Percentiles rank a stretch among this genome's conserved stretches.
phyloP scores from a whole-genome alignment of 2,329 filamentous ascomycete genomes.

The Beauveria pseudobassiana region DNA sequence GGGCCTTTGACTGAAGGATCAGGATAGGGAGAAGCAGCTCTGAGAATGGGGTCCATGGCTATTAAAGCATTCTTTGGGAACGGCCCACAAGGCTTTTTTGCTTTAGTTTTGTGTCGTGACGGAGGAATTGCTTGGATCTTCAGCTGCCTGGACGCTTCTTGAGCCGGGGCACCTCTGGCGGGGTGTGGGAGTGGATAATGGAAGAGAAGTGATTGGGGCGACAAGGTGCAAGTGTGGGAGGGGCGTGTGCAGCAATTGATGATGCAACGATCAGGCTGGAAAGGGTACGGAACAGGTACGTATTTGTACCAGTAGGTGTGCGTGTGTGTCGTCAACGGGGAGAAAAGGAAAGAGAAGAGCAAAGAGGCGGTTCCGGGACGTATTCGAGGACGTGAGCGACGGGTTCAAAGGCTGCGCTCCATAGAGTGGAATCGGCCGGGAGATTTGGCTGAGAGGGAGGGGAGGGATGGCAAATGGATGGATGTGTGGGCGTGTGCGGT shows the following conservation, averaged over 20 bases:
- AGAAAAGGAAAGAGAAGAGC: background rate
- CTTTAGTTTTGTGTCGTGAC: slow-evolving; percentile 11
- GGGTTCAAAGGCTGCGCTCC: slow-evolving; percentile 3
- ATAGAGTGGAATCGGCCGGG: slow-evolving; percentile 13
- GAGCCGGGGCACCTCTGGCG: slow-evolving; percentile 9
- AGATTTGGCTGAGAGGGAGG: slow-evolving; percentile 4
- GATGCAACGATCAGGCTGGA: slow-evolving; percentile 7
- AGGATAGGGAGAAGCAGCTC: slow-evolving; percentile 30
- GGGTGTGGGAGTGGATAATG: slow-evolving; percentile 8
- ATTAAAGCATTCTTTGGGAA: slow-evolving; percentile 25
- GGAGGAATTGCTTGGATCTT: slow-evolving; percentile 11
- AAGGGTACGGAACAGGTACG: slow-evolving; percentile 7
- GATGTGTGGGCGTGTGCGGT: background rate
- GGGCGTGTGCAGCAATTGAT: slow-evolving; percentile 6
- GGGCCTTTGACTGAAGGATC: slow-evolving; percentile 33
- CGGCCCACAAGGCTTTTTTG: slow-evolving; percentile 11
- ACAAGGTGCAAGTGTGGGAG: background rate
- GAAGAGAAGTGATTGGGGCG: background rate
- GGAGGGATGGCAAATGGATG: background rate
- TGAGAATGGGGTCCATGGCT: slow-evolving; percentile 35
- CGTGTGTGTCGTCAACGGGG: background rate
- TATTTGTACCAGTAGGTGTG: background rate
- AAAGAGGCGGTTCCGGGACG: slow-evolving; percentile 8
- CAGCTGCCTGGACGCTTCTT: slow-evolving; percentile 13
- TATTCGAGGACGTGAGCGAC: slow-evolving; percentile 8